Evolutionary conservation across 768 basidiomycete genomes (phyloP), one percentile per base, ranked within the genome.

Genomic region (Podaxis sp.): DNA sequence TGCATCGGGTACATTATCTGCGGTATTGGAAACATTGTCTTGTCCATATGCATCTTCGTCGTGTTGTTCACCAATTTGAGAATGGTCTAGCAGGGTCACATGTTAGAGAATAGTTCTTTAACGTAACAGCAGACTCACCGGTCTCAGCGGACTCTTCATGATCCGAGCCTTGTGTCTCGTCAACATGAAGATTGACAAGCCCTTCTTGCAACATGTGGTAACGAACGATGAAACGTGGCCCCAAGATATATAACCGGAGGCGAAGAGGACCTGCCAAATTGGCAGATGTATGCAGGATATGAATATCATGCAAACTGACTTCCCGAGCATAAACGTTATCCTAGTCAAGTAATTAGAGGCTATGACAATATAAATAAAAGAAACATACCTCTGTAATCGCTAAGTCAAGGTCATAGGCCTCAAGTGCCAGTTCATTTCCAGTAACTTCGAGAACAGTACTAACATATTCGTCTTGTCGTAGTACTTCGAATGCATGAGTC

Each of bases 301-400:
- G 86, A 50, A 91, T 75, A 67, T 91, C 89, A 68, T 90, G 89
- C 50, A 91, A 74, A 58, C 85, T 85, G 56, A 88, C 75, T 73
- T 90, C 87, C 40, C 83, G 85, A 5, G 85, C 78, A 68, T 85
- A 84, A 28, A 85, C 71, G 67, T 90, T 88, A 69, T 91, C 89
- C 89, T 91, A 62, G 10, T 51, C 48, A 44, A 14, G 9, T 10
- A 18, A 21, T 40, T 59, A 61, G 64, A 55, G 54, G 55, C 23
- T 40, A n/a, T 37, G n/a, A 47, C 6, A 37, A 10, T 55, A 38
- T 42, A 18, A 32, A 1, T 42, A 4, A 52, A 50, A 18, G 42
- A 25, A 59, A 60, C 74, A 35, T 55, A 89, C 90, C 82, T 93
- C 90, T 40, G 84, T 83, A 44, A 90, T 74, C 11, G 72, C 71